A percentile compares a stretch with the other conserved stretches of the same genome.
Evolutionary conservation across 2,329 filamentous ascomycete genomes (phyloP).

Genomic region (Microcera coccophila): DNA sequence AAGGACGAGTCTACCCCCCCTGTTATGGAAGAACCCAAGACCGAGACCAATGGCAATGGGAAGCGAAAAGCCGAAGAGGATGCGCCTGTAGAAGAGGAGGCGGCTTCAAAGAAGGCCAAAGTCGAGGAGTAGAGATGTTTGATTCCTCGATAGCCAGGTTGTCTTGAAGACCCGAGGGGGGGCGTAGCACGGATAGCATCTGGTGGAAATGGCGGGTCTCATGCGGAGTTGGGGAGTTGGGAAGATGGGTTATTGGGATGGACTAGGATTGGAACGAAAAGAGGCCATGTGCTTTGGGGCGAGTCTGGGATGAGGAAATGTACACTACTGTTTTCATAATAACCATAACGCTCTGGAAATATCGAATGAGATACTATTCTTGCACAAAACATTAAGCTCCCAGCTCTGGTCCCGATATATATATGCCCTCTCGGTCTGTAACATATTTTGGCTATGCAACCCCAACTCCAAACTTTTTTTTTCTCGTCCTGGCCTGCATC

Average conservation of each 20-base stretch:
- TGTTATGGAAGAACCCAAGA: conserved; percentile 23
- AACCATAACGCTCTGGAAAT: neutral
- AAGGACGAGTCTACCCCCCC: conserved; percentile 13
- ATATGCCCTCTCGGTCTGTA: no score
- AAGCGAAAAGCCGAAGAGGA: conserved; percentile 35
- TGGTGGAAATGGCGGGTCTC: neutral
- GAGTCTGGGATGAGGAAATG: neutral
- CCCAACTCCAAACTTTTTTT: no score
- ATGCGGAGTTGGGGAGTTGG: conserved; percentile 2
- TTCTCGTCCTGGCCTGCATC: no score
- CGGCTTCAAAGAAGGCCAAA: conserved; percentile 35
- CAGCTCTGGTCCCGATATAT: no score
- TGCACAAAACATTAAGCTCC: no score
- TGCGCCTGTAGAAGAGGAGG: conserved; percentile 16
- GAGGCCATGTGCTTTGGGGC: neutral
- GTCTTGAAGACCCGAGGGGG: no score
- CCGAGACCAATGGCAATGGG: conserved; percentile 42
- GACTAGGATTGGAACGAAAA: neutral
- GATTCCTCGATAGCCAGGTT: no score
- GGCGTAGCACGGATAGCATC: neutral
- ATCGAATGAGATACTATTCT: neutral
- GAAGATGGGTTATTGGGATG: neutral
- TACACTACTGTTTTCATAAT: neutral
- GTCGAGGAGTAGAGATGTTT: conserved; percentile 28
- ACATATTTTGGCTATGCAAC: no score